phyloP scores from a whole-genome alignment of 805 yeast species.

The Yamadazyma olivae region DNA sequence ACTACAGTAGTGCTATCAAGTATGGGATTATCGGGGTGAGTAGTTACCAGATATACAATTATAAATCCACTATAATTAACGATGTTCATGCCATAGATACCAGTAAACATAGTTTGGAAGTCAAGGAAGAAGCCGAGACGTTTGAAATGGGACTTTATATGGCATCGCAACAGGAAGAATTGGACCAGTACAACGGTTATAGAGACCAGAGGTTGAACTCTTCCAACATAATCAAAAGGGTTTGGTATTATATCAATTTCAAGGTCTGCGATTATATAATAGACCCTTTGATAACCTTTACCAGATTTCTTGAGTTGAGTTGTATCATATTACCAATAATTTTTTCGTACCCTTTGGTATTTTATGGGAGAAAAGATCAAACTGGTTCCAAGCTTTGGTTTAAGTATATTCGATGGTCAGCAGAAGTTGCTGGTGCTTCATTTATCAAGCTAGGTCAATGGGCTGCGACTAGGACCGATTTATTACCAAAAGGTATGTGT shows the following conservation, averaged over 20 bases:
- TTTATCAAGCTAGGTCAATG: constrained; percentile 93
- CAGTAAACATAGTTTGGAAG: constrained; percentile 36
- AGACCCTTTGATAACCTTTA: constrained; percentile 68
- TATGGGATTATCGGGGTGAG: constrained; percentile 7
- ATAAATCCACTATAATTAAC: constrained; percentile 15
- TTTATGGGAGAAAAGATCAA: constrained; percentile 45
- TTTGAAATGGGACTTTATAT: constrained; percentile 64
- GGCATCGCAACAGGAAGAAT: constrained; percentile 57
- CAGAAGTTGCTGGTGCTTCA: constrained; percentile 90
- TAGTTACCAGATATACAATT: constrained; percentile 6
- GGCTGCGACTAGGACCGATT: constrained; percentile 97
- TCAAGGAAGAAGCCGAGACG: constrained; percentile 56
- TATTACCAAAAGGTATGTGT: constrained; percentile 78
- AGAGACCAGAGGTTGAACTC: constrained; percentile 23
- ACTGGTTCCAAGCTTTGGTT: constrained; percentile 75
- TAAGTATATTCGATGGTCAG: constrained; percentile 53
- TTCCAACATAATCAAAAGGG: constrained; percentile 23
- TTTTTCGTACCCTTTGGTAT: constrained; percentile 60
- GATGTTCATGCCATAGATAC: constrained; percentile 31
- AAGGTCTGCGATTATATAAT: constrained; percentile 50
- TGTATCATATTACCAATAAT: constrained; percentile 69
- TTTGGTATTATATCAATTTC: constrained; percentile 40
- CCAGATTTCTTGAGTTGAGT: constrained; percentile 68
- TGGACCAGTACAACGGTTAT: constrained; percentile 29
- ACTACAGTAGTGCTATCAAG: too few relatives aligned